Evolutionary conservation across 2,329 filamentous ascomycete genomes (phyloP).

Genomic region (Beauveria scarabaeidicola): DNA sequence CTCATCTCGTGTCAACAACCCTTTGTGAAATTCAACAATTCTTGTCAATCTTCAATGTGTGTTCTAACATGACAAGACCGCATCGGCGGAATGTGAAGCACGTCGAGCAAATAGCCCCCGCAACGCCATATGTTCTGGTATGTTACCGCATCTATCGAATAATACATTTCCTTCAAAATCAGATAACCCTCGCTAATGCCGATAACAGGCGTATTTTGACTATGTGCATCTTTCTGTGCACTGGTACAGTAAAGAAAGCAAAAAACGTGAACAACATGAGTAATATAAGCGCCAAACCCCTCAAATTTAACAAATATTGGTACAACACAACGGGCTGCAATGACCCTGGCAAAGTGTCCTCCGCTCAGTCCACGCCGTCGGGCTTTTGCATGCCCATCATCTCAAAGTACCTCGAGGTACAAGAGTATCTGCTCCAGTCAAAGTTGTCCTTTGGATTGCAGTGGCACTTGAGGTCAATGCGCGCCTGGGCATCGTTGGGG

Average conservation of each 20-base stretch:
- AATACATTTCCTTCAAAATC: background rate
- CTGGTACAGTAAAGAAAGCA: background rate
- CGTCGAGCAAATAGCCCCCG: background rate
- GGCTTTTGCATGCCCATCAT: slow-evolving; percentile 75
- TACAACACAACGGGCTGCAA: background rate
- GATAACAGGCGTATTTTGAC: background rate
- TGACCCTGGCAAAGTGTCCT: slow-evolving; percentile 37
- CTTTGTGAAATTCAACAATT: background rate
- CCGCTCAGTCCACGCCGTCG: slow-evolving; percentile 63
- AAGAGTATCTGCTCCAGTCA: slow-evolving; percentile 98
- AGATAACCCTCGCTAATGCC: background rate
- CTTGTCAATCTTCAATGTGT: background rate
- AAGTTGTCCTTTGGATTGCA: slow-evolving; percentile 97
- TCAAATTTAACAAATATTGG: background rate
- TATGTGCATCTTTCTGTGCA: background rate
- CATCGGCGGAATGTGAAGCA: background rate
- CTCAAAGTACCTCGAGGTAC: slow-evolving; percentile 80
- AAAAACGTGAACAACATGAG: background rate
- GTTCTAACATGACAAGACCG: background rate
- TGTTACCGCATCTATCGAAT: background rate
- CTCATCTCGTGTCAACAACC: background rate
- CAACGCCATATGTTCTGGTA: slow-evolving; percentile 3
- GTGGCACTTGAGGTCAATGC: slow-evolving; percentile 79
- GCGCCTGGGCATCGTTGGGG: slow-evolving; percentile 78
- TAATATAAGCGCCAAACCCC: background rate